These are phyloP conservation scores for Avena eriantha DNA, from an alignment of 176 grass and related monocot species.

Conservation along the genomic window DNA sequence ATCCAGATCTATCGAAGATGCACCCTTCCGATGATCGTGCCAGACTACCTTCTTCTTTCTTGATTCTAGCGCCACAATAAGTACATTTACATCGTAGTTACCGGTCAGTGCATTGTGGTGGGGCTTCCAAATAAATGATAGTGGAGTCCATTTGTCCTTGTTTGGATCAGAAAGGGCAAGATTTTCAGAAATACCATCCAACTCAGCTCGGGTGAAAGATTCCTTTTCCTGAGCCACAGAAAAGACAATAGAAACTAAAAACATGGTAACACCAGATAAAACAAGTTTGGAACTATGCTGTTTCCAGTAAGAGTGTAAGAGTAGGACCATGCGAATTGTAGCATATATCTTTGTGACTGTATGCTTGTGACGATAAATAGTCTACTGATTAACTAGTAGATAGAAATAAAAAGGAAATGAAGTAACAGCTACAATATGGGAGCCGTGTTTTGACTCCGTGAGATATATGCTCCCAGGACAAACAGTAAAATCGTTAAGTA, in stretches of 20 bases:
- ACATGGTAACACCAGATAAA: not conserved
- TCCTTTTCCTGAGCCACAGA: constrained; percentile 67
- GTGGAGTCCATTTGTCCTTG: constrained; percentile 63
- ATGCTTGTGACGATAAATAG: not conserved
- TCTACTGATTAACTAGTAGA: not conserved
- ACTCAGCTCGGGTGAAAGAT: constrained; percentile 68
- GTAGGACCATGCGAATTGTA: not conserved
- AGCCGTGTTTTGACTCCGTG: not conserved
- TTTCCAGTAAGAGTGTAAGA: not conserved
- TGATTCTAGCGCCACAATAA: constrained; percentile 69
- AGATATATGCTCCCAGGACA: too few relatives aligned
- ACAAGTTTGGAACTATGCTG: not conserved
- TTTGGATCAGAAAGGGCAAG: constrained; percentile 64
- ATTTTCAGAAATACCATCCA: constrained; percentile 68
- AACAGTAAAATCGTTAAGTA: too few relatives aligned
- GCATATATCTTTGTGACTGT: not conserved
- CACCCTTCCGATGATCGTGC: constrained; percentile 73
- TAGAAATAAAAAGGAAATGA: not conserved
- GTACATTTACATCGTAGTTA: constrained; percentile 96
- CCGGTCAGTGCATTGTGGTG: constrained; percentile 83
- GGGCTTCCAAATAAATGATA: constrained; percentile 78
- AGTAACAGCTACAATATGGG: not conserved
- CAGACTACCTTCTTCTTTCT: constrained; percentile 79
- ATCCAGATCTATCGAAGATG: constrained; percentile 64
- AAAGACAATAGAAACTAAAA: constrained; percentile 33